A percentile compares a stretch with the other conserved stretches of the same genome.
Evolutionary conservation across 2,329 filamentous ascomycete genomes (phyloP).

Genomic region (Graphium sp.): DNA sequence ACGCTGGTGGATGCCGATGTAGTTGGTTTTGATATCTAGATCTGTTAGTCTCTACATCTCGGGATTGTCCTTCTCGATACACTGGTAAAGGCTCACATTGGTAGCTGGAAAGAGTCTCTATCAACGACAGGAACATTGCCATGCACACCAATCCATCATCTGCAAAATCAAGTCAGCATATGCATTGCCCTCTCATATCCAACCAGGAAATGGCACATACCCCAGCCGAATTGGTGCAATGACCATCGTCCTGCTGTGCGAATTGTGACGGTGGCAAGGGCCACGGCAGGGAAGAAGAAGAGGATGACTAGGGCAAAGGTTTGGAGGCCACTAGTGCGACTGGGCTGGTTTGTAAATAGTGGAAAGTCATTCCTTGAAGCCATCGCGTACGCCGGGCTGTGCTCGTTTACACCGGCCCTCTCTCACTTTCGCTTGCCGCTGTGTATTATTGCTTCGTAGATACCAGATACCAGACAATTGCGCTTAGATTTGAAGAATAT

Average conservation of each 20-base stretch:
- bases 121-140: constrained; percentile 8
- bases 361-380: too few species aligned
- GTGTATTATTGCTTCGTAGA: too few species aligned
- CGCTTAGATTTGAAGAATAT: too few species aligned
- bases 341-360: too few species aligned
- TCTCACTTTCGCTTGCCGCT: too few species aligned
- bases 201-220: constrained; percentile 6
- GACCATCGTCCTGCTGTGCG: constrained; percentile 12
- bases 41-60: neutral
- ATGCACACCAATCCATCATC: constrained; percentile 12
- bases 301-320: constrained; percentile 12
- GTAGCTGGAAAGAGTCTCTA: constrained; percentile 6
- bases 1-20: constrained; percentile 11
- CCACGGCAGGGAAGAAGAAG: constrained; percentile 15
- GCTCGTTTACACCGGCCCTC: too few species aligned
- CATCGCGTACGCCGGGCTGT: too few species aligned
- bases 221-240: constrained; percentile 11
- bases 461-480: too few species aligned
- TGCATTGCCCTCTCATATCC: neutral
- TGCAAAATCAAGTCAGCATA: constrained; percentile 4
- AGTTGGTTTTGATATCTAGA: constrained; percentile 12
- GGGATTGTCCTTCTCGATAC: constrained; percentile 7
- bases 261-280: constrained; percentile 10
- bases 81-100: constrained; percentile 14
- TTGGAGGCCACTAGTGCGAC: constrained; percentile 10